These are phyloP conservation scores for Exophiala sp. DNA, from an alignment of 2,329 filamentous ascomycete genomes.

Conservation along the genomic window DNA sequence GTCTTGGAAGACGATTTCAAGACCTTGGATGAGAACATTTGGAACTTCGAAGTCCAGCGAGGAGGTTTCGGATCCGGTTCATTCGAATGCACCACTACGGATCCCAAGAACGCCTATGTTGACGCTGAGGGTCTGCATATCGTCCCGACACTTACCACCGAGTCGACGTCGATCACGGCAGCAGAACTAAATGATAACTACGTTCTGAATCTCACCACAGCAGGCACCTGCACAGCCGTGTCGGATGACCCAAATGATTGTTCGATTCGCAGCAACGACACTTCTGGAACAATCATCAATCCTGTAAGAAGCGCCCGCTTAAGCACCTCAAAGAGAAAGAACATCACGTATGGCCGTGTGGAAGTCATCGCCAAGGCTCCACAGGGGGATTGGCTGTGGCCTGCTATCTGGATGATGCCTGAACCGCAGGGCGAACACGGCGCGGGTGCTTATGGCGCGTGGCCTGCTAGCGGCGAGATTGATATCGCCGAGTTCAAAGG, in stretches of 20 bases:
- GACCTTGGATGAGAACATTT: slow-evolving; percentile 40
- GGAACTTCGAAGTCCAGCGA: slow-evolving; percentile 50
- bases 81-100: slow-evolving; percentile 55
- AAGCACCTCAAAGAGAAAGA: slow-evolving; percentile 47
- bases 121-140: slow-evolving; percentile 52
- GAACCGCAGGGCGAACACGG: slow-evolving; percentile 22
- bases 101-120: slow-evolving; percentile 47
- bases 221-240: neutral
- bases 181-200: neutral
- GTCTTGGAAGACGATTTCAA: slow-evolving; percentile 51
- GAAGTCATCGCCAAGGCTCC: slow-evolving; percentile 56
- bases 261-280: slow-evolving; percentile 1
- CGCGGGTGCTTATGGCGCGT: slow-evolving; percentile 46
- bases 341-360: slow-evolving; percentile 50
- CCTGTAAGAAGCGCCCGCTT: slow-evolving; percentile 51
- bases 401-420: slow-evolving; percentile 53
- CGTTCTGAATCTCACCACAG: neutral
- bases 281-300: slow-evolving; percentile 41
- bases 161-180: slow-evolving; percentile 30
- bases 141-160: slow-evolving; percentile 49
- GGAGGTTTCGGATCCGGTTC: slow-evolving; percentile 47
- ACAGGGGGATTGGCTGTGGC: slow-evolving; percentile 56
- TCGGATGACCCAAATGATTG: neutral
- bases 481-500: slow-evolving; percentile 52
- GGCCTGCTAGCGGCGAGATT: slow-evolving; percentile 54